phyloP scores from a whole-genome alignment of 2,329 filamentous ascomycete genomes.

The Nectriaceae sp. region DNA sequence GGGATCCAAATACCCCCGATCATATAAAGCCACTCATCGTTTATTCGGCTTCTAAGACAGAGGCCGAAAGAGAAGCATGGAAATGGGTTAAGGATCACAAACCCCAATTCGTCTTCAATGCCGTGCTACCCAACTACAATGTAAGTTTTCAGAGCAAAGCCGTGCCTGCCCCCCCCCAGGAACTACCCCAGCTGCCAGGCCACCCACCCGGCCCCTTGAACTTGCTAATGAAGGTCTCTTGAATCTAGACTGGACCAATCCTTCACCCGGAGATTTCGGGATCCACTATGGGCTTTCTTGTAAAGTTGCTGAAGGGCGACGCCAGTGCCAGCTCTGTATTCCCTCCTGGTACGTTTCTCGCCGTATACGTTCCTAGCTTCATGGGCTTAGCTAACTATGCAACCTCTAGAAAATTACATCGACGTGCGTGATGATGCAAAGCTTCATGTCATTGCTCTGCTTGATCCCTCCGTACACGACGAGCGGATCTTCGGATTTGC shows the following conservation, averaged over 20 bases:
- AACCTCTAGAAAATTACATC: constrained; percentile 19
- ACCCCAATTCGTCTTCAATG: constrained; percentile 26
- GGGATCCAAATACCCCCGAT: constrained; percentile 26
- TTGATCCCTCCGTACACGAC: constrained; percentile 20
- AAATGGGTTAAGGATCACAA: constrained; percentile 36
- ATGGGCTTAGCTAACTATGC: not conserved
- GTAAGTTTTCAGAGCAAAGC: too few relatives aligned
- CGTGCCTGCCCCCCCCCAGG: not conserved
- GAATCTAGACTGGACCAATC: constrained; percentile 12
- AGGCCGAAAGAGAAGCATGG: constrained; percentile 37
- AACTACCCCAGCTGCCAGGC: not conserved
- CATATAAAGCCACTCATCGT: constrained; percentile 13
- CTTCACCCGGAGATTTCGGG: constrained; percentile 15
- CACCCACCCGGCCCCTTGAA: not conserved
- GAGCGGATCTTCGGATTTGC: constrained; percentile 29
- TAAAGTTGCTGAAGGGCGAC: constrained; percentile 20
- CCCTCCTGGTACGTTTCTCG: constrained; percentile 3
- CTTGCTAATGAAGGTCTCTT: not conserved
- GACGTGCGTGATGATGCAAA: constrained; percentile 24
- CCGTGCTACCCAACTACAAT: constrained; percentile 26
- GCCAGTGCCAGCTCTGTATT: constrained; percentile 4
- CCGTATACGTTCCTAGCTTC: not conserved
- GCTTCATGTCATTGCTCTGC: constrained; percentile 27
- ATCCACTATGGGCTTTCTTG: constrained; percentile 20
- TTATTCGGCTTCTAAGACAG: constrained; percentile 39